Conservation (phyloP, 1,139 yeast species). For the Hyphopichia khmerensis region DNA sequence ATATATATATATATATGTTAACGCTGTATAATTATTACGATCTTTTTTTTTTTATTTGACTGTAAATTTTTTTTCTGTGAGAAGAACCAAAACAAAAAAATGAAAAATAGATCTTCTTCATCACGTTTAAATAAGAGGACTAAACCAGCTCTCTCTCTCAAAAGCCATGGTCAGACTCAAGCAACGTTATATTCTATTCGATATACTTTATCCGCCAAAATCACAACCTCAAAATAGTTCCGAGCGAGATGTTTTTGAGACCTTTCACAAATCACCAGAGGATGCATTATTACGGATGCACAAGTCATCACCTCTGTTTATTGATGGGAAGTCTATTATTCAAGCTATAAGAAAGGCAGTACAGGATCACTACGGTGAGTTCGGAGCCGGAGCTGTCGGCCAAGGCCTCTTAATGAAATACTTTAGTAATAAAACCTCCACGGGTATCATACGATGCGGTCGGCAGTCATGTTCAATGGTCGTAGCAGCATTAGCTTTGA, state of each 20-base stretch:
- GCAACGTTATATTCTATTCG: conserved; percentile 80
- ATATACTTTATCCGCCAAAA: conserved; percentile 63
- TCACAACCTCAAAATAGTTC: conserved; percentile 6
- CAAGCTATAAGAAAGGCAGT: conserved; percentile 54
- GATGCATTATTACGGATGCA: conserved; percentile 48
- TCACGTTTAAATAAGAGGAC: too few relatives aligned
- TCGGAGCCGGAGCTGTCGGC: conserved; percentile 69
- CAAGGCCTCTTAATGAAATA: conserved; percentile 68
- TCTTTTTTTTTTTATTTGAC: not conserved
- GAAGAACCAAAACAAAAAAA: not conserved
- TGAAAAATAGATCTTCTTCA: not conserved
- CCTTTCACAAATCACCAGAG: conserved; percentile 26
- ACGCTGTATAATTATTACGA: not conserved
- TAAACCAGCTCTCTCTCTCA: not conserved
- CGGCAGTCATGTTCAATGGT: conserved; percentile 63
- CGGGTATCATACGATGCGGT: conserved; percentile 80
- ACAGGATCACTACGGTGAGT: conserved; percentile 70
- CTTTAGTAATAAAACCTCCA: conserved; percentile 76
- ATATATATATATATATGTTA: not conserved
- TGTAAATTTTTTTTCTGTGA: not conserved
- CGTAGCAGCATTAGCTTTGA: conserved; percentile 67
- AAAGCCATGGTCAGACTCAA: conserved; percentile 80
- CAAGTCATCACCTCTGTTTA: conserved; percentile 43
- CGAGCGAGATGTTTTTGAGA: conserved; percentile 15
- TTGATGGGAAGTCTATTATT: conserved; percentile 48